phyloP scores from a whole-genome alignment of 1,284 basidiomycete species.

The Coniferiporia weirii region DNA sequence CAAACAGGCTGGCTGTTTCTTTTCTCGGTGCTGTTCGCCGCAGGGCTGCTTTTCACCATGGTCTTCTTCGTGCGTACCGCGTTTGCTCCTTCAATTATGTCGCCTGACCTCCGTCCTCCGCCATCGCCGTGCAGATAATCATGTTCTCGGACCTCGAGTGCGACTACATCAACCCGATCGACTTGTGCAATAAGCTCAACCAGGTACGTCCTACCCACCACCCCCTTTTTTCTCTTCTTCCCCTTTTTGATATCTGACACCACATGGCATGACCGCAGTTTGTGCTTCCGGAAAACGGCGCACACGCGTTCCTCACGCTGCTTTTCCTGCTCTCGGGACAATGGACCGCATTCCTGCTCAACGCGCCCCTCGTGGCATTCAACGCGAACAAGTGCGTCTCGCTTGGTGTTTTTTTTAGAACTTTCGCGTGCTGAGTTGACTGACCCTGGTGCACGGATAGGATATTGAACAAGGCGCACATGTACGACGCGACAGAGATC shows the following conservation, averaged over 20 bases:
- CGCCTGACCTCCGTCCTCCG: not conserved
- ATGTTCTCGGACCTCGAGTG: constrained; percentile 99
- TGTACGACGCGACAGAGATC: constrained; percentile 99
- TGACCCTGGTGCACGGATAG: constrained; percentile 36
- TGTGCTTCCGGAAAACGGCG: constrained; percentile 93
- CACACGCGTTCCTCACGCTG: constrained; percentile 86
- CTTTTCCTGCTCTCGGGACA: constrained; percentile 93
- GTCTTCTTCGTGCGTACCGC: constrained; percentile 87
- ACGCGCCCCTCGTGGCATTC: constrained; percentile 84
- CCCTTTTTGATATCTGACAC: too few relatives aligned
- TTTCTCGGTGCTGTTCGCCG: constrained; percentile 89
- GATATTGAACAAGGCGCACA: constrained; percentile 91
- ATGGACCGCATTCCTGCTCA: constrained; percentile 92
- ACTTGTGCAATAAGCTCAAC: constrained; percentile 99
- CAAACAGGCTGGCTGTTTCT: constrained; percentile 86
- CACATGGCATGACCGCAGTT: constrained; percentile 56
- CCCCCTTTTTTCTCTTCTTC: too few relatives aligned
- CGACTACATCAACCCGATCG: constrained; percentile 99
- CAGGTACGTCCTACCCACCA: too few relatives aligned
- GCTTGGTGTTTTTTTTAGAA: not conserved
- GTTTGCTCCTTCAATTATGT: constrained; percentile 2
- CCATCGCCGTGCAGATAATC: constrained; percentile 70
- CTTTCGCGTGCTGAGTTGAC: not conserved
- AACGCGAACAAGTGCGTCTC: constrained; percentile 89
- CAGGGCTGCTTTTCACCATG: constrained; percentile 92